Conservation (phyloP, 2,329 filamentous ascomycete genomes). For the Xylaria sp. region DNA sequence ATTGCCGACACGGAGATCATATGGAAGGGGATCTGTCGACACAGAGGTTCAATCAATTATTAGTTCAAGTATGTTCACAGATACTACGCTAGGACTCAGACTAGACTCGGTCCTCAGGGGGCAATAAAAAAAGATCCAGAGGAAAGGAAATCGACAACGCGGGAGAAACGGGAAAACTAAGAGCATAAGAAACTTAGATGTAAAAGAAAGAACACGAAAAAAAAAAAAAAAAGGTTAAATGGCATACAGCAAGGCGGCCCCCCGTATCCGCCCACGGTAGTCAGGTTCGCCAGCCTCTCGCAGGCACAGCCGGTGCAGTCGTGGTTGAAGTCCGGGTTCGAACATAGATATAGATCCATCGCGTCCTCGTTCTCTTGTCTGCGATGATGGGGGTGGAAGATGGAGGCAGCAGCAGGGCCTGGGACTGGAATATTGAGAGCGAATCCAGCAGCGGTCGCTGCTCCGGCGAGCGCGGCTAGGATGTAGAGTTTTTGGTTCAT, state of each 20-base stretch:
- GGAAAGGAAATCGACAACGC: neutral
- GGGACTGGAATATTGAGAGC: neutral
- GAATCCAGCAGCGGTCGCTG: neutral
- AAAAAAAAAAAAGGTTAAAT: no score
- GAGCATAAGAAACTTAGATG: neutral
- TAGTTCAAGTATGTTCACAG: neutral
- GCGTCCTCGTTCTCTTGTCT: constrained; percentile 40
- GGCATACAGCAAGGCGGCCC: constrained; percentile 43
- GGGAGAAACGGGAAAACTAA: neutral
- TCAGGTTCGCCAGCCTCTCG: constrained; percentile 38
- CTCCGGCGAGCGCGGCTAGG: constrained; percentile 20
- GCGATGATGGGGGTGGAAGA: constrained; percentile 7
- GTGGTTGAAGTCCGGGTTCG: constrained; percentile 45
- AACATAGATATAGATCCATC: constrained; percentile 44
- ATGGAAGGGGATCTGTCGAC: constrained; percentile 39
- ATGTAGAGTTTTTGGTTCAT: constrained; percentile 30
- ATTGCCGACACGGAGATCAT: constrained; percentile 41
- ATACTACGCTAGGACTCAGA: neutral
- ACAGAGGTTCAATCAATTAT: neutral
- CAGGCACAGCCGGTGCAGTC: constrained; percentile 42
- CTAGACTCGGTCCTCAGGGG: neutral
- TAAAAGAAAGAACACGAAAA: neutral
- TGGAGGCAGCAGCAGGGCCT: neutral
- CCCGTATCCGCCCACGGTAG: constrained; percentile 37
- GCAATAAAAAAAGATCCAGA: neutral